Evolutionary conservation across 2,329 filamentous ascomycete species (phyloP).

Genomic region (Xylariales sp.): DNA sequence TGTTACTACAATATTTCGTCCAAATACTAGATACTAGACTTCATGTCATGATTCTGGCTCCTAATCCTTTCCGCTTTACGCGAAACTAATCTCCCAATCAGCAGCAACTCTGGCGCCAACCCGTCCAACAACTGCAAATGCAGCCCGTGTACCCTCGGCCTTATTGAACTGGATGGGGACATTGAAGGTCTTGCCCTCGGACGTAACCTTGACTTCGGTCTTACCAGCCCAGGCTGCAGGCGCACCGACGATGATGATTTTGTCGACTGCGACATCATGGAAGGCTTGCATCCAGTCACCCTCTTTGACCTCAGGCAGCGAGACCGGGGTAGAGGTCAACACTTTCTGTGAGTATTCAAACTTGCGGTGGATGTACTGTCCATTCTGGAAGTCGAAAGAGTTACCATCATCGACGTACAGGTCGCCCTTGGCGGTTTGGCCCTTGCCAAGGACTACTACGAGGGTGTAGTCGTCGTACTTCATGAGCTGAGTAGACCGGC

Average conservation of each 20-base stretch:
- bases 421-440: slow-evolving; percentile 69
- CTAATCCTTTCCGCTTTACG: slow-evolving; percentile 13
- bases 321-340: slow-evolving; percentile 68
- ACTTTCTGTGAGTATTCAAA: slow-evolving; percentile 63
- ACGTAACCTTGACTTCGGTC: slow-evolving; percentile 52
- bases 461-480: slow-evolving; percentile 93
- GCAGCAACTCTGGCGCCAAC: slow-evolving; percentile 47
- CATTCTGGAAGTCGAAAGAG: slow-evolving; percentile 79
- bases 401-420: slow-evolving; percentile 94
- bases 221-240: slow-evolving; percentile 67
- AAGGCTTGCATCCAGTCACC: slow-evolving; percentile 76
- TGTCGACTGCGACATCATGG: slow-evolving; percentile 74
- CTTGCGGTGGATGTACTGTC: slow-evolving; percentile 81
- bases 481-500: slow-evolving; percentile 85
- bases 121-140: slow-evolving; percentile 49
- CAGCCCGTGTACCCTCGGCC: slow-evolving; percentile 40
- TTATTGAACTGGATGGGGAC: slow-evolving; percentile 57
- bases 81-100: slow-evolving; percentile 45
- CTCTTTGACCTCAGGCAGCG: slow-evolving; percentile 48
- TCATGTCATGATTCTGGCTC: no score
- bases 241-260: slow-evolving; percentile 77
- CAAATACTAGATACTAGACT: no score
- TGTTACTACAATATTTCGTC: no score
- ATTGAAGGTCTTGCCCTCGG: slow-evolving; percentile 48
- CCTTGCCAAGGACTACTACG: slow-evolving; percentile 66